Base-by-base conservation (phyloP, 306 rosid species). In the Quercus parvula region DNA sequence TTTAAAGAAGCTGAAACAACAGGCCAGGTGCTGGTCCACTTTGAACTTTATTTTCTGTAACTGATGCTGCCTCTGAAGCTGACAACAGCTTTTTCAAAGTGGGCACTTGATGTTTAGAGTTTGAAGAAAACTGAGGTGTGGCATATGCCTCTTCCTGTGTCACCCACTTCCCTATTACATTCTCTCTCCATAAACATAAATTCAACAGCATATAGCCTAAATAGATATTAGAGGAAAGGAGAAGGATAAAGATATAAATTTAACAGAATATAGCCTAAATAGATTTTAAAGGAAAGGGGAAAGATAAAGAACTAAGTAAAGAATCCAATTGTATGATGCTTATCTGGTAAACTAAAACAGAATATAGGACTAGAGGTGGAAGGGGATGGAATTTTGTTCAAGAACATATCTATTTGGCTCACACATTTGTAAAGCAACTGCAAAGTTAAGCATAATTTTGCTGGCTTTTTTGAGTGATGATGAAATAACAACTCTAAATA, bases 101-200 rank as follows among this genome's bases (percentile, higher is more conserved):
- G 44, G 91, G 80, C 79, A 81, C 83, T 81, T 76, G 91, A 10
- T 75, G 79, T 75, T 76, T 77, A 0, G 87, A 76, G 59, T 80
- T 88, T 78, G 91, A 87, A 0, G 81, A 81, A 68, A 89, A 92
- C 84, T 91, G 93, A 22, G 94, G 91, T 15, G 90, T 84, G 31
- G 96, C 90, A 80, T 86, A 89, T 74, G 98, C 99, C 87, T 95
- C 99, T 85, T 93, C 97, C 84, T 82, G 90, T 68, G 96, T 85
- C 88, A 93, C 96, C 98, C 99, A 93, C 83, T 91, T 95, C 22
- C 96, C 99, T 91, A 92, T 87, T 75, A 81, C 83, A 81, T 64
- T 75, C 77, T 77, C 67, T 66, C 75, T 20, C 77, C 44, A 81
- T 86, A 61, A 85, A 75, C 81, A 82, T 71, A 38, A 38, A 38